Evolutionary conservation across 129 eudicot species (phyloP), one percentile per base, ranked within the genome.

Genomic region (Scalesia atractyloides): DNA sequence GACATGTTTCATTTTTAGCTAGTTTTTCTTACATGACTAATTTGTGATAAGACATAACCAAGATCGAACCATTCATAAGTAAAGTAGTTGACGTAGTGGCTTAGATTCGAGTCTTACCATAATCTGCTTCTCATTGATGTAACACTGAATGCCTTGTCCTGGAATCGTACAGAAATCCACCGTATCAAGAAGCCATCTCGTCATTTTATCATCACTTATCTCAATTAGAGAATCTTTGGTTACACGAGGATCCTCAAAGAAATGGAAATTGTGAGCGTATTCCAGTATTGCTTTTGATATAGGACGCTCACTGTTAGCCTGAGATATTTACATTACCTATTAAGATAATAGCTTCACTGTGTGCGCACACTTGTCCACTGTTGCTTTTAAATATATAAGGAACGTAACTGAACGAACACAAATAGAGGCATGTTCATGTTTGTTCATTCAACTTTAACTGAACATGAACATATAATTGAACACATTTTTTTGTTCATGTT

Each of bases 241-340:
- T 59, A 70, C 70, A 51, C 78, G 73, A 68, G 88, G 79, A 67
- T 75, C 90, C 51, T 92, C 95, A 58, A 93, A 87, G 81, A 89
- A 89, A 82, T 89, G 98, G 82, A 80, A 89, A 85, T 89, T 96
- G 36, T 88, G 87, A 43, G 98, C 90, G 46, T 93, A 89, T 50
- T 87, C 90, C 52, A 90, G 34, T 69, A 93, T 84, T 37, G 98
- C 96, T 76, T 87, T 93, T 41, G 87, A 92, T 88, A 93, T 53
- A 7, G 98, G 98, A 78, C 89, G 98, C 77, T 93, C 98, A 62
- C 98, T 93, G 64, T 92, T 82, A 68, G 87, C 92, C 98, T 93
- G 79, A 60, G 33, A 50, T 68, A 64, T 52, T 36, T 63, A 36
- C 30, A 37, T 5, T 18, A 24, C 64, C 13, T 58, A 22, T 12